phyloP scores from a whole-genome alignment of 176 grass and related monocot genomes.

The Chrysopogon serrulatus region DNA sequence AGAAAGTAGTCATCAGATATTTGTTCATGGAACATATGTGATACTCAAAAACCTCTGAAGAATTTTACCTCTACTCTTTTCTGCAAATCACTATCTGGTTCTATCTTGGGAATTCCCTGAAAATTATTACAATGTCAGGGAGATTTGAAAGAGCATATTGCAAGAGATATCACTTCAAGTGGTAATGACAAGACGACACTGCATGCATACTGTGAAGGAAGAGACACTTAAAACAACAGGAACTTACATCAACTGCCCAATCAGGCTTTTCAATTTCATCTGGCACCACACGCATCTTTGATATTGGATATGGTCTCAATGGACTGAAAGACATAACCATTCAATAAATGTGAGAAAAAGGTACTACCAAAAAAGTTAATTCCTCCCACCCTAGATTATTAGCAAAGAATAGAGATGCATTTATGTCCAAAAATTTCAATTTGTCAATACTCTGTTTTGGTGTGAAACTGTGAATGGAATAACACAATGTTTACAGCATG shows the following conservation, averaged over 20 bases:
- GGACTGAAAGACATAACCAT: slow-evolving; percentile 43
- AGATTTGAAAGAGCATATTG: slow-evolving; percentile 1
- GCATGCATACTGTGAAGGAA: background rate
- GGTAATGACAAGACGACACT: background rate
- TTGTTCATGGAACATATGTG: background rate
- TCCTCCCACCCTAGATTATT: background rate
- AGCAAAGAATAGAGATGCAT: background rate
- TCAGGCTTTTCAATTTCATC: slow-evolving; percentile 83
- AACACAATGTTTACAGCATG: background rate
- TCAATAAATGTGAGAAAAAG: background rate
- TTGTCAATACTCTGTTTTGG: background rate
- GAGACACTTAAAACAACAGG: background rate
- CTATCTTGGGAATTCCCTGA: slow-evolving; percentile 90
- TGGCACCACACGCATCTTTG: slow-evolving; percentile 62
- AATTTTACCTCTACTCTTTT: slow-evolving; percentile 85
- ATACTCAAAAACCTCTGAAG: background rate
- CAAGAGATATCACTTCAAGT: slow-evolving; percentile 1
- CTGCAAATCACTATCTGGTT: slow-evolving; percentile 88
- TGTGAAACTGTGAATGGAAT: background rate
- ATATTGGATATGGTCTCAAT: slow-evolving; percentile 93
- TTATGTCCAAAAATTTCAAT: background rate
- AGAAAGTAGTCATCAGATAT: slow-evolving; percentile 16
- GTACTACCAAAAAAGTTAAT: background rate
- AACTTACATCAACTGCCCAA: slow-evolving; percentile 87
- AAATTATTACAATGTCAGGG: slow-evolving; percentile 24